Evolutionary conservation across 345 rosid species (phyloP).

Genomic region (Aquilaria yunnanensis): DNA sequence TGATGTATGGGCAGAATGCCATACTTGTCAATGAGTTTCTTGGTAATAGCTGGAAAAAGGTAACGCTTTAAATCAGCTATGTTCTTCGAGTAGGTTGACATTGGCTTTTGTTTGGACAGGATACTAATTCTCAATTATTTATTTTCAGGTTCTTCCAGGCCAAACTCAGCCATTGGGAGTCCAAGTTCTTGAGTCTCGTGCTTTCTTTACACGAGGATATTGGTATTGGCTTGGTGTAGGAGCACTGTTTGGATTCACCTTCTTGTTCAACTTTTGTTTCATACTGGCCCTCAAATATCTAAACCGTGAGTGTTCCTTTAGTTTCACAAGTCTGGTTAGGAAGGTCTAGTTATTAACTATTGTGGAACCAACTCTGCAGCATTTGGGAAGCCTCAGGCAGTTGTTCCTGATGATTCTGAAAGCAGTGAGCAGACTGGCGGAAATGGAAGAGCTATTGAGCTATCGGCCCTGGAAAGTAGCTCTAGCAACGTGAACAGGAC

Average conservation of each 20-base stretch:
- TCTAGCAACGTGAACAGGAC: conserved; percentile 12
- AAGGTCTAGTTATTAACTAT: not conserved
- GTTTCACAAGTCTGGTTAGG: not conserved
- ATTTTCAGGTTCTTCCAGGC: conserved; percentile 17
- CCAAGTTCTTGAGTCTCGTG: conserved; percentile 37
- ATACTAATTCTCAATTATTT: not conserved
- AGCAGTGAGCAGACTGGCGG: conserved; percentile 15
- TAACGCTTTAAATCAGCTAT: conserved; percentile 21
- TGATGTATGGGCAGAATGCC: conserved; percentile 78
- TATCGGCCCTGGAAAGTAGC: conserved; percentile 15
- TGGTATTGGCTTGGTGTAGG: conserved; percentile 77
- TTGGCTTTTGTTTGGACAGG: not conserved
- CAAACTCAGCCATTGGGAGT: conserved; percentile 34
- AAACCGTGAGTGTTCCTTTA: conserved; percentile 29
- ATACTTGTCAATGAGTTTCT: conserved; percentile 57
- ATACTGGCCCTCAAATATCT: conserved; percentile 49
- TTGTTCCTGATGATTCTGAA: conserved; percentile 35
- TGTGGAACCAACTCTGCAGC: conserved; percentile 31
- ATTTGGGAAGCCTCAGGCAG: conserved; percentile 38
- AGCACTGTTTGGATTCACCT: conserved; percentile 39
- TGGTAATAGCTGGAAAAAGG: conserved; percentile 60
- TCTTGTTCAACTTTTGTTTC: conserved; percentile 42
- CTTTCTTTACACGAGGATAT: conserved; percentile 30
- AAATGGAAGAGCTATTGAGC: conserved; percentile 17
- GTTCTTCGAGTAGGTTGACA: not conserved